These are phyloP conservation scores for Ophiostoma quercus DNA, from an alignment of 2,329 filamentous ascomycete species.

Conservation along the genomic window DNA sequence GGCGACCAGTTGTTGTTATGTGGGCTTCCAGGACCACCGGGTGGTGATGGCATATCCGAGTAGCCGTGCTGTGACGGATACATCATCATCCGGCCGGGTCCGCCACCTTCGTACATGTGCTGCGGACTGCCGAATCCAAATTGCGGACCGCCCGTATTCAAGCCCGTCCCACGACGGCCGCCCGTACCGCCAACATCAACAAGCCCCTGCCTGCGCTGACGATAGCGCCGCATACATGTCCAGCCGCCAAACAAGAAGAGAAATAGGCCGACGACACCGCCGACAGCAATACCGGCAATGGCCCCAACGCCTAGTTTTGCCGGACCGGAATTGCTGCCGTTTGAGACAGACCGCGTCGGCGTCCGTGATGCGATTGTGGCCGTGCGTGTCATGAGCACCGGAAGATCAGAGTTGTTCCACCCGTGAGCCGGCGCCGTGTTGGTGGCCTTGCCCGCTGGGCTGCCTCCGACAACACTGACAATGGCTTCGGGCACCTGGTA, in stretches of 20 bases:
- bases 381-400: conserved; percentile 48
- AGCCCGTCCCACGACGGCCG: conserved; percentile 14
- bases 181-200: background rate
- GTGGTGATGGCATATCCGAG: conserved; percentile 12
- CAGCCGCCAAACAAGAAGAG: conserved; percentile 27
- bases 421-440: conserved; percentile 44
- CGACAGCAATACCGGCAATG: conserved; percentile 43
- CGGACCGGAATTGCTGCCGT: conserved; percentile 16
- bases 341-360: conserved; percentile 44
- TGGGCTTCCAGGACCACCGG: conserved; percentile 5
- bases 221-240: background rate
- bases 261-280: conserved; percentile 33
- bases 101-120: background rate
- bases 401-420: conserved; percentile 49
- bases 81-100: conserved; percentile 16
- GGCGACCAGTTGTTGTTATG: conserved; percentile 16
- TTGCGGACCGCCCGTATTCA: background rate
- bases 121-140: background rate
- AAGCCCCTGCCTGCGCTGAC: background rate
- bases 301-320: conserved; percentile 36
- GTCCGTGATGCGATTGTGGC: conserved; percentile 44
- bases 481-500: conserved; percentile 53
- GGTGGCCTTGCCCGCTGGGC: conserved; percentile 49
- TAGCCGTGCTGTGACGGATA: conserved; percentile 18
- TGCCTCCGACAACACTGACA: conserved; percentile 47